phyloP scores from a whole-genome alignment of 2,329 filamentous ascomycete genomes.

The Magnaporthiopsis rhizophila region DNA sequence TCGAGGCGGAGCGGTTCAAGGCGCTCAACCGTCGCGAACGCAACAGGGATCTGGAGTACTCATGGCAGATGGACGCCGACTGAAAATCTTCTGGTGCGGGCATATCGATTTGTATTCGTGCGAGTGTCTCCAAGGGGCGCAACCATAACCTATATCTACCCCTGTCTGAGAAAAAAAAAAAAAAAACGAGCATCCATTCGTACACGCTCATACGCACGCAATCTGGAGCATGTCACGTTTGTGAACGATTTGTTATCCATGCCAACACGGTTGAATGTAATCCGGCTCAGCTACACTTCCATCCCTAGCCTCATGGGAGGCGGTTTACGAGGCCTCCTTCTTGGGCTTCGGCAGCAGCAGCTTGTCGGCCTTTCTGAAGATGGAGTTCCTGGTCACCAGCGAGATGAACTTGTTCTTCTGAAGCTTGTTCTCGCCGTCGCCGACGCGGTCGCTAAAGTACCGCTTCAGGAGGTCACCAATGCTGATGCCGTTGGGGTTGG shows the following conservation, averaged over 20 bases:
- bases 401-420: constrained; percentile 48
- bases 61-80: constrained; percentile 80
- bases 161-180: neutral
- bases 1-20: constrained; percentile 88
- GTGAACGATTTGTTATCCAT: neutral
- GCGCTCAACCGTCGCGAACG: constrained; percentile 71
- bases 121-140: neutral
- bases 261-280: neutral
- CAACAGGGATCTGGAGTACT: constrained; percentile 74
- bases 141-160: neutral
- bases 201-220: neutral
- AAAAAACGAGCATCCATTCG: neutral
- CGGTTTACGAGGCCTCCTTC: neutral
- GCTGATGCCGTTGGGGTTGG: constrained; percentile 41
- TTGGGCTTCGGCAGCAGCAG: constrained; percentile 28
- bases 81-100: constrained; percentile 8
- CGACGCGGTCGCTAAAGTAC: constrained; percentile 45
- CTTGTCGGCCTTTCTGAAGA: constrained; percentile 48
- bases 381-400: constrained; percentile 47
- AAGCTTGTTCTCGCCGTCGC: constrained; percentile 42
- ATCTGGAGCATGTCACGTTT: neutral
- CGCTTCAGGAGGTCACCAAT: constrained; percentile 43
- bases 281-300: neutral
- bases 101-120: neutral
- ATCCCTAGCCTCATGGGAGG: too few relatives aligned